Conservation (phyloP, 139 green algal genomes). For the Chlorella vulgaris region DNA sequence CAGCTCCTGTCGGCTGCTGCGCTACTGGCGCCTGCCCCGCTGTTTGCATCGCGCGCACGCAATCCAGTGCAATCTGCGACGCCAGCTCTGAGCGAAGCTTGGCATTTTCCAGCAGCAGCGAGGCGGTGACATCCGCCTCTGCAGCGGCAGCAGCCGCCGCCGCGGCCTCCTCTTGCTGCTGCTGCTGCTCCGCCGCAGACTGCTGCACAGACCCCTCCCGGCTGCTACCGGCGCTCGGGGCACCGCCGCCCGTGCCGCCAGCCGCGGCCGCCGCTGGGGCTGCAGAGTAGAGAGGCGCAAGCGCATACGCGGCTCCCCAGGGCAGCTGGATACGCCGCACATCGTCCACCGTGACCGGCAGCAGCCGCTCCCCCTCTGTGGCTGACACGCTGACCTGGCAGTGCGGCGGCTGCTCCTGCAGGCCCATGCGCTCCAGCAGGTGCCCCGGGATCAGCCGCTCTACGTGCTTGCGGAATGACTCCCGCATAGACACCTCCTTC, state of each 20-base stretch:
- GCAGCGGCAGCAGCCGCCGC: neutral
- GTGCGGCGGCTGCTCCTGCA: constrained; percentile 64
- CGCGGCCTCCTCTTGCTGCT: constrained; percentile 1
- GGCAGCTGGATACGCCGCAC: constrained; percentile 49
- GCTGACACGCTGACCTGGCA: constrained; percentile 72
- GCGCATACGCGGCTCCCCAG: neutral
- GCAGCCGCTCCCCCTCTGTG: constrained; percentile 37
- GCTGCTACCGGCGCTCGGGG: neutral
- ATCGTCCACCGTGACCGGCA: constrained; percentile 57
- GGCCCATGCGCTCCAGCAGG: constrained; percentile 70
- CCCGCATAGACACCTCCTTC: constrained; percentile 70
- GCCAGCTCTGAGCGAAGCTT: constrained; percentile 71
- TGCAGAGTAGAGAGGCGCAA: neutral
- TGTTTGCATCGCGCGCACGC: constrained; percentile 14
- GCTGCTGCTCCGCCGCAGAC: constrained; percentile 2
- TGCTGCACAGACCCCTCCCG: neutral
- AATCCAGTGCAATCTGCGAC: constrained; percentile 37
- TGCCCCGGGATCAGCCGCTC: constrained; percentile 59
- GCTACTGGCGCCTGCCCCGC: neutral
- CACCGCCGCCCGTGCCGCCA: neutral
- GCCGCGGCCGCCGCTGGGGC: neutral
- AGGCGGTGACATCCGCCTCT: neutral
- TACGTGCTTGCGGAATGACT: constrained; percentile 64
- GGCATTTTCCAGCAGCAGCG: constrained; percentile 66
- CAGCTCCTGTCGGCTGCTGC: neutral